Base-by-base conservation (phyloP, 2,329 filamentous ascomycete species). In the Pseudonectria foliicola region DNA sequence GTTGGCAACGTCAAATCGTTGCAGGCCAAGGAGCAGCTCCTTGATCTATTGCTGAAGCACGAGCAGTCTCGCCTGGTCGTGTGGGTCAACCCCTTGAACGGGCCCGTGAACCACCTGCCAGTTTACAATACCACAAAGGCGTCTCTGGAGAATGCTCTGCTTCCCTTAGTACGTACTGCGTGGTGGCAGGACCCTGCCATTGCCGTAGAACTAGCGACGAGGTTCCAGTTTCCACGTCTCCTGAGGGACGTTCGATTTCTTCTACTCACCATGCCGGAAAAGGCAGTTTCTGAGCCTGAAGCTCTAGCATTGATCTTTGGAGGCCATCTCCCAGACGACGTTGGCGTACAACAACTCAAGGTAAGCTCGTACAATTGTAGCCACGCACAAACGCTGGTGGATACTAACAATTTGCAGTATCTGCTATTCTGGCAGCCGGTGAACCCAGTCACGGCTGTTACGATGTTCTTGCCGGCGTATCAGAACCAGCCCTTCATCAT, bases 361-460 rank as follows among this genome's bases (percentile, higher is more conserved):
- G 83, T 85, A 64, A 43, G 50, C 40, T 3, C 4, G n/a, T n/a
- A n/a, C n/a, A n/a, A 13, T 24, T 21, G 7, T 14, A 10, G 12
- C 25, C 12, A 7, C 12, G 24, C 13, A 7, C 11, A 5, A 13
- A 6, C 4, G 7, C 12, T 28, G 13, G 18, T 12, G 5, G 41
- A 11, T 37, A 34, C 44, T 59, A 38, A 51, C 31, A n/a, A 4
- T 27, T 3, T 12, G 7, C 46, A 88, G 78, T 95, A 94, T 59
- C 68, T 98, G 12, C 68, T 98, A 2, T 95, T 85, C 64, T 99
- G 92, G 92, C 77, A 83, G 14, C 80, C 92, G 0, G 81, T 95
- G 23, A 95, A 95, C 53, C 92, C 92, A 0, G 83, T 95, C 42
- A 92, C 89, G 8, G 89, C 93, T 1, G 82, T 93, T 6, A 95